Evolutionary conservation across 73 alveolate genomes (phyloP), one percentile per base, ranked within the genome.

Genomic region (Paramecium sonneborni): DNA sequence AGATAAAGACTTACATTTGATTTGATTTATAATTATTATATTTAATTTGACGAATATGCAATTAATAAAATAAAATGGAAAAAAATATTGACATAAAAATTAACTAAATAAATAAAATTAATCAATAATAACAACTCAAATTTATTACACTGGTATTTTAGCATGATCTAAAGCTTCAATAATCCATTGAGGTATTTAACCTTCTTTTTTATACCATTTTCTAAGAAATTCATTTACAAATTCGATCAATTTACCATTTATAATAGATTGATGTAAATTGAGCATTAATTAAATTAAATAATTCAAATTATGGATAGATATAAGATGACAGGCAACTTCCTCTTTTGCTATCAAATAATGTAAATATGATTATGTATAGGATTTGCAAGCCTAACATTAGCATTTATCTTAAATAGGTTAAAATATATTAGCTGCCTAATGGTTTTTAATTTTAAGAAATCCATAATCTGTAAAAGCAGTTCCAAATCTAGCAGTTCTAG

Each of bases 401-500:
- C 99, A 98, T 41, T 87, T 97, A 52, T 90, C 96, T 74, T 97
- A 97, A 74, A 98, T 94, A 3, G 99, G 99, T 8, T 95, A 89
- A 85, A 98, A 97, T 55, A 97, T 98, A 26, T 69, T 88, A 68
- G 95, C 95, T 76, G 79, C 92, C 85, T 93, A 95, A 72, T 94
- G 92, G 28, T 95, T 85, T 74, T 95, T 96, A 21, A 98, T 57
- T 92, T 97, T 97, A 26, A 98, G 89, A 92, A 95, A 90, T 93
- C 99, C 99, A 85, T 95, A 26, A 79, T 95, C 95, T 41, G 99
- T 97, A 88, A 98, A 95, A 6, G 99, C 99, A n/a, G 98, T 92
- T 11, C 99, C 99, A 96, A 97, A 98, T 85, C 99, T 96, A 5
- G 99, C 99, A 24, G 99, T 97, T 86, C 99, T 97, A 0, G 99